Percentiles rank a stretch among this genome's conserved stretches.
These are phyloP conservation scores for Tuber indicum DNA, from an alignment of 495 filamentous ascomycete species.

Conservation along the genomic window DNA sequence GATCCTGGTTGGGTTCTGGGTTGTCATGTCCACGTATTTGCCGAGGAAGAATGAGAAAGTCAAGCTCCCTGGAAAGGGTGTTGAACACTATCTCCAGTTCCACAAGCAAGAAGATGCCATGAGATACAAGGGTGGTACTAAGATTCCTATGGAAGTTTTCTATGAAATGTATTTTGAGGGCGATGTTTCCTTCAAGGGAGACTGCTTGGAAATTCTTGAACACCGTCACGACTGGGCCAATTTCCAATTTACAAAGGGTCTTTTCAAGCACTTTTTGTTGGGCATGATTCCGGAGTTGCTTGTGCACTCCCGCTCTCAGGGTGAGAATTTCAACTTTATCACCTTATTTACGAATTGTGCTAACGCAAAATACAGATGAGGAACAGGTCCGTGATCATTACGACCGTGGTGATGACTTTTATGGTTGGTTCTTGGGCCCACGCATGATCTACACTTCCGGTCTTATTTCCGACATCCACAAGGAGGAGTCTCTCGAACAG, in stretches of 20 bases:
- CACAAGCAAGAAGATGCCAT: slow-evolving; percentile 63
- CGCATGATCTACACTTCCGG: slow-evolving; percentile 89
- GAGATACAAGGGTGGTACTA: slow-evolving; percentile 69
- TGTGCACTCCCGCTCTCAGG: slow-evolving; percentile 71
- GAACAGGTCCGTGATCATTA: slow-evolving; percentile 84
- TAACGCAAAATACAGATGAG: slow-evolving; percentile 54
- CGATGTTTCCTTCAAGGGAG: slow-evolving; percentile 79
- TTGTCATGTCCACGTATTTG: slow-evolving; percentile 56
- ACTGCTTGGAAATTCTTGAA: slow-evolving; percentile 70
- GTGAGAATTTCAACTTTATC: slow-evolving; percentile 43
- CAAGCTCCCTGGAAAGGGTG: slow-evolving; percentile 64
- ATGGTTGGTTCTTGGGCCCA: slow-evolving; percentile 81
- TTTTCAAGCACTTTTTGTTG: slow-evolving; percentile 65
- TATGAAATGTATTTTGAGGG: slow-evolving; percentile 85
- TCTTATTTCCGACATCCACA: slow-evolving; percentile 66
- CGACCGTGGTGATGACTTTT: slow-evolving; percentile 82
- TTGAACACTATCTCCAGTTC: slow-evolving; percentile 81
- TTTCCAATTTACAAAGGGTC: slow-evolving; percentile 66
- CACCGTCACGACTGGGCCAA: slow-evolving; percentile 83
- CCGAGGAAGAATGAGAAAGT: slow-evolving; percentile 75
- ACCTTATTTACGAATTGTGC: slow-evolving; percentile 7
- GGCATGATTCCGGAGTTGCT: slow-evolving; percentile 68
- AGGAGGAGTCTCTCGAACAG: slow-evolving; percentile 73
- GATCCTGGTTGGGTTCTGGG: slow-evolving; percentile 67
- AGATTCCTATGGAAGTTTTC: slow-evolving; percentile 81